Evolutionary conservation across 257 asterid genomes (phyloP), one percentile per base, ranked within the genome.

Genomic region (Cynanchum wilfordii): DNA sequence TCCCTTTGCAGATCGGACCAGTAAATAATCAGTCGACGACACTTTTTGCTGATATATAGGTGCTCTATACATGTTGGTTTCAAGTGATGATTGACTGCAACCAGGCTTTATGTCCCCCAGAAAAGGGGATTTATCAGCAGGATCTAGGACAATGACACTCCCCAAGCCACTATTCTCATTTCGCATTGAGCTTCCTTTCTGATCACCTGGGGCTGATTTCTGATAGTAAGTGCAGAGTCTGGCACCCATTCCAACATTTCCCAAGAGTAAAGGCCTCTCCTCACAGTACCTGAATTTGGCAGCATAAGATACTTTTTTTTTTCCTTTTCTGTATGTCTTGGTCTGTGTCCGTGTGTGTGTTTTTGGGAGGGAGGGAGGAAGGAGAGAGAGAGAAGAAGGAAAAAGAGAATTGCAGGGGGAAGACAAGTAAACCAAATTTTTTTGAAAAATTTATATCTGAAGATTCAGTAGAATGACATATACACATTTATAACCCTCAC

Each of bases 221-320:
- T 95, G 98, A 83, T 92, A 92, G 79, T 92, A 95, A 71, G 99
- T 95, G 83, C 96, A 92, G 75, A 92, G 86, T 85, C 97, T 86
- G 70, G 97, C 96, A 83, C 99, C 99, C 99, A 95, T 92, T 78
- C 99, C 99, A 64, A 86, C 83, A 83, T 95, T 92, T 73, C 98
- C 91, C 17, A 95, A 87, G 77, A 95, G 98, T 83, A 95, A 80
- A 84, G 99, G 99, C 71, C 98, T 89, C 83, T 95, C 98, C 83
- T 95, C 99, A 70, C 96, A 95, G 84, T 95, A 95, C 85, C 99
- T 95, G 79, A 70, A 79, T 68, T 77, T 75, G 59, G 49, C 57
- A 79, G 62, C 56, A 51, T 22, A 16, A 68, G 12, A 45, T 24
- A 15, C n/a, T 30, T 17, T 51, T 27, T 3, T 66, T 62, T 7